A percentile compares a stretch with the other conserved stretches of the same genome.
Evolutionary conservation across 1,284 basidiomycete species (phyloP).

Genomic region (Ganoderma lucidum): DNA sequence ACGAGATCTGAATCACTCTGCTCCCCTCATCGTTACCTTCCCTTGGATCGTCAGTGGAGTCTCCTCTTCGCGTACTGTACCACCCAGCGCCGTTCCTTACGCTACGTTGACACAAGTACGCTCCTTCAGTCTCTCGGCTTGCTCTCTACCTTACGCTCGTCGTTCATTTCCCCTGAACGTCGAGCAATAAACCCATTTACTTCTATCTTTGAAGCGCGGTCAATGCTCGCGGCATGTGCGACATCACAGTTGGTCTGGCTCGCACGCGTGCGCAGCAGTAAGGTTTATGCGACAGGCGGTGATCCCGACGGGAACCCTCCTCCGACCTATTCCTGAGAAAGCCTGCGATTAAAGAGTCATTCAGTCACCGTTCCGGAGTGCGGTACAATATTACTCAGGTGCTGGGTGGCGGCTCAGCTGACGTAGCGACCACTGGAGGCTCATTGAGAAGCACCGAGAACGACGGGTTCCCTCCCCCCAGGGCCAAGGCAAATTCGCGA

Average conservation of each 20-base stretch:
- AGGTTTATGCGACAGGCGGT: too few relatives aligned
- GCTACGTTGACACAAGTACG: too few relatives aligned
- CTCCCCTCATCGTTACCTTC: too few relatives aligned
- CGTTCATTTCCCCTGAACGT: not conserved
- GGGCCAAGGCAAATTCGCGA: not conserved
- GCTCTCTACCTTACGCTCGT: not conserved
- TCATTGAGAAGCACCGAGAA: not conserved
- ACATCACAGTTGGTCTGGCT: not conserved
- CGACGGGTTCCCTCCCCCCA: not conserved
- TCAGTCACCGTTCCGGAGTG: too few relatives aligned
- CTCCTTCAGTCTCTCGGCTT: not conserved
- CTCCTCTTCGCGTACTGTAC: too few relatives aligned
- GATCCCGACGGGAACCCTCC: not conserved
- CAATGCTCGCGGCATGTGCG: not conserved
- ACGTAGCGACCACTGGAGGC: not conserved
- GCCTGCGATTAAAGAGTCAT: too few relatives aligned
- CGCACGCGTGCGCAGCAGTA: too few relatives aligned
- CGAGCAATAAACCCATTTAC: not conserved
- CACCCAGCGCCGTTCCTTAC: too few relatives aligned
- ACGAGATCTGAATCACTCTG: too few relatives aligned
- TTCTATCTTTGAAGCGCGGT: not conserved
- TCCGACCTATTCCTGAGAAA: not conserved
- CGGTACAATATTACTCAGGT: too few relatives aligned
- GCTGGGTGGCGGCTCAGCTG: not conserved
- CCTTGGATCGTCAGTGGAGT: too few relatives aligned